Evolutionary conservation across 305 asterid species (phyloP).

Genomic region (Fraxinus ornus): DNA sequence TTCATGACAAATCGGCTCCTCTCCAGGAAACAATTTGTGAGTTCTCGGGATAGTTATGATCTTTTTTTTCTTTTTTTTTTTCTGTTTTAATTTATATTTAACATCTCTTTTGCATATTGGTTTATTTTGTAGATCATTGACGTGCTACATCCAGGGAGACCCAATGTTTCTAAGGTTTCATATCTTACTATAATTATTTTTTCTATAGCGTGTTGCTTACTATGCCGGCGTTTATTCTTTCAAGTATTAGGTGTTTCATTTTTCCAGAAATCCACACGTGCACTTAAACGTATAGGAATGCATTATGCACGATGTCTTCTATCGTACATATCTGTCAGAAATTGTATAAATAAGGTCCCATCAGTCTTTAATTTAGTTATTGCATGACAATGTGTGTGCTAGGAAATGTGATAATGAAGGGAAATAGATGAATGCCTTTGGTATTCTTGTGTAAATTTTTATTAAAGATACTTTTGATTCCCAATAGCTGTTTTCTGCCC

Average conservation of each 20-base stretch:
- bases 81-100: background rate
- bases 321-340: background rate
- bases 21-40: conserved; percentile 69
- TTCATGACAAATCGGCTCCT: conserved; percentile 75
- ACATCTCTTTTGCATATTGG: background rate
- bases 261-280: background rate
- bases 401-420: background rate
- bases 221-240: background rate
- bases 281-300: background rate
- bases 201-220: background rate
- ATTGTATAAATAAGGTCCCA: background rate
- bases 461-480: background rate
- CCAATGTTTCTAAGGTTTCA: conserved; percentile 69
- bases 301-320: background rate
- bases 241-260: background rate
- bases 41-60: background rate
- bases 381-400: background rate
- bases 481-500: background rate
- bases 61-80: too few relatives aligned
- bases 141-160: conserved; percentile 73
- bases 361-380: background rate
- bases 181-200: background rate
- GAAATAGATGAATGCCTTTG: background rate
- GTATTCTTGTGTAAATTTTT: background rate
- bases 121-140: conserved; percentile 49